Percentiles rank a stretch among this genome's conserved stretches.
phyloP scores from a whole-genome alignment of 2,329 filamentous ascomycete genomes.

The Sporothrix mexicana region DNA sequence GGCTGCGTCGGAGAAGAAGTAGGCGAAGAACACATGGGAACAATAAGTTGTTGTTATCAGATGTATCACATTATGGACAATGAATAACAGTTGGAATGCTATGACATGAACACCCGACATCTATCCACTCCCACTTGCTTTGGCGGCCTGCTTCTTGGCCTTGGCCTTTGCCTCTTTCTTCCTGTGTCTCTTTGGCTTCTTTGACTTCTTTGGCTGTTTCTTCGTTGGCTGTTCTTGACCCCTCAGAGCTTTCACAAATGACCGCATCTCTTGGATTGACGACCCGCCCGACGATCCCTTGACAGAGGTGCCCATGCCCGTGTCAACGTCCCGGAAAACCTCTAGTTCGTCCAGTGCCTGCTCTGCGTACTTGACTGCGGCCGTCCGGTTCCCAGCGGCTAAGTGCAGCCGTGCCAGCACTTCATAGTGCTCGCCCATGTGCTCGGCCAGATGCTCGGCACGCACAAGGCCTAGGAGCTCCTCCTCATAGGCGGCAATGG shows the following conservation, averaged over 20 bases:
- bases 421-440: slow-evolving; percentile 42
- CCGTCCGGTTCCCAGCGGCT: slow-evolving; percentile 37
- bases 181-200: background rate
- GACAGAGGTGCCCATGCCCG: background rate
- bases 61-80: too few species aligned
- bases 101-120: too few species aligned
- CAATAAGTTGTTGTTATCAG: too few species aligned
- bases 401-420: slow-evolving; percentile 41
- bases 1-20: background rate
- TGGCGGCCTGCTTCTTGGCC: background rate
- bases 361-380: slow-evolving; percentile 37
- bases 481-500: slow-evolving; percentile 36
- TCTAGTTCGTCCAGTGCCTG: slow-evolving; percentile 39
- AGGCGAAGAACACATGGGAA: too few species aligned
- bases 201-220: background rate
- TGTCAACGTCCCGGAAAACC: slow-evolving; percentile 29
- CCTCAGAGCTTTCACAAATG: slow-evolving; percentile 5
- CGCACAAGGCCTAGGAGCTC: slow-evolving; percentile 38
- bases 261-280: slow-evolving; percentile 12
- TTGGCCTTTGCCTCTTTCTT: background rate
- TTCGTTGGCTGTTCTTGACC: background rate
- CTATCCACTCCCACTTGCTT: background rate
- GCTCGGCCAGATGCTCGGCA: slow-evolving; percentile 40
- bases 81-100: background rate
- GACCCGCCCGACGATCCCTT: background rate